These are phyloP conservation scores for Podospora pseudocomata DNA, from an alignment of 495 filamentous ascomycete genomes.

Conservation along the genomic window DNA sequence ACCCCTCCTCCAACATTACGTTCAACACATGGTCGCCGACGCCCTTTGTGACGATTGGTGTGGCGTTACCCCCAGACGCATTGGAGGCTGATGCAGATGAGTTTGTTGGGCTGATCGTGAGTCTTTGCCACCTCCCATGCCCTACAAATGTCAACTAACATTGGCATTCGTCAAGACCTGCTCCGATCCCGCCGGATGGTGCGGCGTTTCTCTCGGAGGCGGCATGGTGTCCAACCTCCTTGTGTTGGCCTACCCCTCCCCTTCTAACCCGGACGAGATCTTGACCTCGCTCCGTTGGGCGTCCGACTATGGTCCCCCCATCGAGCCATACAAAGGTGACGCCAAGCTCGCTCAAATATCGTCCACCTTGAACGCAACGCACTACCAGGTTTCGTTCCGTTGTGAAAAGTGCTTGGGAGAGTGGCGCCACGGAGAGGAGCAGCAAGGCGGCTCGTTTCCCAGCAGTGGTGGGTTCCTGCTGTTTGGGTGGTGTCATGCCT, in stretches of 20 bases:
- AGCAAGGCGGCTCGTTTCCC: background rate
- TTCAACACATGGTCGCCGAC: slow-evolving; percentile 35
- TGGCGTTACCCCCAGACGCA: slow-evolving; percentile 49
- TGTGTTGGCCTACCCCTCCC: slow-evolving; percentile 51
- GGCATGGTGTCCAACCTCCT: slow-evolving; percentile 54
- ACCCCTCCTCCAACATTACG: slow-evolving; percentile 35
- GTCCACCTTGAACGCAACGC: slow-evolving; percentile 44
- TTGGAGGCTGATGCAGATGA: slow-evolving; percentile 46
- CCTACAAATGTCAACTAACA: background rate
- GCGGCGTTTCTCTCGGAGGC: slow-evolving; percentile 51
- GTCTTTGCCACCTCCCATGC: slow-evolving; percentile 15
- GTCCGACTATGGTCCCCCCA: slow-evolving; percentile 50
- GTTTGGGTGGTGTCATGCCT: slow-evolving; percentile 18
- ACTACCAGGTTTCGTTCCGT: slow-evolving; percentile 54
- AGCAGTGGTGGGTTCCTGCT: slow-evolving; percentile 19
- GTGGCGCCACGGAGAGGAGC: slow-evolving; percentile 21
- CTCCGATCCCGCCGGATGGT: slow-evolving; percentile 38
- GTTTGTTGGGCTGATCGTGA: slow-evolving; percentile 51
- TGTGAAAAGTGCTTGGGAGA: slow-evolving; percentile 56
- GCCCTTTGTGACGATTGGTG: slow-evolving; percentile 44
- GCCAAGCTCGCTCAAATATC: slow-evolving; percentile 51
- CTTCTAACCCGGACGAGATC: slow-evolving; percentile 32
- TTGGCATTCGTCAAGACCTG: slow-evolving; percentile 24
- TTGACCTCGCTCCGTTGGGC: slow-evolving; percentile 52
- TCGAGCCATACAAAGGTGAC: slow-evolving; percentile 49